Evolutionary conservation across 305 asterid species (phyloP).

Genomic region (Fraxinus floribunda): DNA sequence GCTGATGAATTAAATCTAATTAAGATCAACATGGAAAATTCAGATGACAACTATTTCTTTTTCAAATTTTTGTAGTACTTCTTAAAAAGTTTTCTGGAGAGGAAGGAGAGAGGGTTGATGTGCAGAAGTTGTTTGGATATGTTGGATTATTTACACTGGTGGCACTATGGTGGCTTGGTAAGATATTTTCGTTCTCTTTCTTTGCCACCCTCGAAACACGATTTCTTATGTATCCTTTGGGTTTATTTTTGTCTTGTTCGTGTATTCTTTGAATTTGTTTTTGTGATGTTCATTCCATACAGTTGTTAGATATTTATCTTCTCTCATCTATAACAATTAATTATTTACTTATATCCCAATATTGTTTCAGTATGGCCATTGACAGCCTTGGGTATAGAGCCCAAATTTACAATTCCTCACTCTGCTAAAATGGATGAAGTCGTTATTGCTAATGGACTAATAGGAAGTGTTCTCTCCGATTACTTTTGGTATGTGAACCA

Average conservation of each 20-base stretch:
- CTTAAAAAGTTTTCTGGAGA: slow-evolving; percentile 97
- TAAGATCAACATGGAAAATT: slow-evolving; percentile 6
- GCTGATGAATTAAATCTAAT: neutral
- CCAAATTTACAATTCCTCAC: slow-evolving; percentile 90
- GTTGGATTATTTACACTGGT: slow-evolving; percentile 87
- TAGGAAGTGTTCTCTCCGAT: slow-evolving; percentile 95
- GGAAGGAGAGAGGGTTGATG: slow-evolving; percentile 88
- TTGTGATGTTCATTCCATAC: neutral
- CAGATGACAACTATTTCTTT: slow-evolving; percentile 10
- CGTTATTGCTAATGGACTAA: slow-evolving; percentile 83
- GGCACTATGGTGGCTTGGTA: slow-evolving; percentile 99
- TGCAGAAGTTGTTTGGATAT: slow-evolving; percentile 93
- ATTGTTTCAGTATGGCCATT: slow-evolving; percentile 91
- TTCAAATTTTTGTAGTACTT: slow-evolving; percentile 57
- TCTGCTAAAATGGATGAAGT: slow-evolving; percentile 93
- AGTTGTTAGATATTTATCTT: neutral
- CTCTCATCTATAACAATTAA: neutral
- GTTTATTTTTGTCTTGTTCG: neutral
- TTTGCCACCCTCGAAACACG: neutral
- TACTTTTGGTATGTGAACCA: slow-evolving; percentile 70
- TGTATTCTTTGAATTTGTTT: neutral
- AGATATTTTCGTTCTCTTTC: slow-evolving; percentile 16
- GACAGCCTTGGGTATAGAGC: slow-evolving; percentile 94
- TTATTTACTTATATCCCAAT: neutral
- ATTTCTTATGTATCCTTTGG: neutral